phyloP scores from a whole-genome alignment of 805 yeast genomes.

The Yamadazyma nakazawae region DNA sequence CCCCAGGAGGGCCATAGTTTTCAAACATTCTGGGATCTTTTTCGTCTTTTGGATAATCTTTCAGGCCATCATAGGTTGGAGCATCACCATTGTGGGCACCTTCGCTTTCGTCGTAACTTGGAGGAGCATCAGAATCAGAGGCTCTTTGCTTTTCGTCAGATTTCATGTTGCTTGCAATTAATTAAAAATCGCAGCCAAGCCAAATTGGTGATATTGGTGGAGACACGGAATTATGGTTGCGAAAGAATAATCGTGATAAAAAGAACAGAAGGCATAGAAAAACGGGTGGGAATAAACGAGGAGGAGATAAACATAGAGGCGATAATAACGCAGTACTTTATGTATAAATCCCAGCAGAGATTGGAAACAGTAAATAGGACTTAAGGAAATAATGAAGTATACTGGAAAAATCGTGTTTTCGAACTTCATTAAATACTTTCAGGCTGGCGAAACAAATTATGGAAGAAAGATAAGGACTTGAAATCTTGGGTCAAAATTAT shows the following conservation, averaged over 20 bases:
- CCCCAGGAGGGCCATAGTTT: not conserved
- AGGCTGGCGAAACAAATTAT: slow-evolving; percentile 53
- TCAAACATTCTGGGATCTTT: not conserved
- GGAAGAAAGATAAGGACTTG: slow-evolving; percentile 42
- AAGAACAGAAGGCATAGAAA: not conserved
- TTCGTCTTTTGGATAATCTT: slow-evolving; percentile 5
- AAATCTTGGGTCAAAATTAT: slow-evolving; percentile 31
- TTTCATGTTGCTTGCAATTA: not conserved
- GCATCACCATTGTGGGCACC: not conserved
- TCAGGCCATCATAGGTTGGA: not conserved
- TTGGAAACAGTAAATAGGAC: too few species aligned
- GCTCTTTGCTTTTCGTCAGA: not conserved
- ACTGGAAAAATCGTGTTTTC: slow-evolving; percentile 41
- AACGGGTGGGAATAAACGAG: not conserved
- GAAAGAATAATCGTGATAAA: not conserved
- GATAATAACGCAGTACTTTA: too few species aligned
- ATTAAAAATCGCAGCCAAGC: slow-evolving; percentile 6
- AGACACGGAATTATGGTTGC: not conserved
- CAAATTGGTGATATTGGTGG: slow-evolving; percentile 2
- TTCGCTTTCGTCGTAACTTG: slow-evolving; percentile 12
- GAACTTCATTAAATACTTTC: slow-evolving; percentile 50
- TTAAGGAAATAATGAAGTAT: too few species aligned
- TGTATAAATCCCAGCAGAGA: too few species aligned
- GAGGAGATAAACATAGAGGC: too few species aligned
- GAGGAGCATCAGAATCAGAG: slow-evolving; percentile 12